These are phyloP conservation scores for Eurotiales sp. DNA, from an alignment of 2,329 filamentous ascomycete species.

Conservation along the genomic window DNA sequence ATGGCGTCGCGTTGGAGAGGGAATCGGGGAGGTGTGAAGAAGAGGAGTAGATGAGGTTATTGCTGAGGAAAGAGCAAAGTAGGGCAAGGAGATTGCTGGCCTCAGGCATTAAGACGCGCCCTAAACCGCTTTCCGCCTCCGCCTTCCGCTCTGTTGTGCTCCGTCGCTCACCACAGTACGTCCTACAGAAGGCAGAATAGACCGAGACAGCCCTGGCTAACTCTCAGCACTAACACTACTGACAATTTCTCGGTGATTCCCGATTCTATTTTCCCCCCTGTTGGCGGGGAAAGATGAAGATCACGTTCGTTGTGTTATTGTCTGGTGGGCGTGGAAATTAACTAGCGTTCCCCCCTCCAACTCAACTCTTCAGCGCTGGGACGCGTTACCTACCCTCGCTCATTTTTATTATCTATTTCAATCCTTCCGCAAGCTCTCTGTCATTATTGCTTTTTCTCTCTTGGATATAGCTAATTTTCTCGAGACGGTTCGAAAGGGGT, in stretches of 20 bases:
- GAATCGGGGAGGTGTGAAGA: neutral
- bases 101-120: no score
- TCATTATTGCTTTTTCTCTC: no score
- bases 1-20: neutral
- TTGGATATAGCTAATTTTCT: no score
- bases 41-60: neutral
- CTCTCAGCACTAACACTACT: no score
- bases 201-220: no score
- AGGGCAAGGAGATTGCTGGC: no score
- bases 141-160: neutral
- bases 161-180: no score
- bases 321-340: slow-evolving; percentile 8
- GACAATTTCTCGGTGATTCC: no score
- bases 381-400: neutral
- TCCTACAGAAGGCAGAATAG: no score
- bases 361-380: slow-evolving; percentile 1
- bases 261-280: no score
- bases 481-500: no score
- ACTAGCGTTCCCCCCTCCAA: slow-evolving; percentile 3
- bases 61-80: neutral
- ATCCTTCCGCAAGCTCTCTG: neutral
- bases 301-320: neutral
- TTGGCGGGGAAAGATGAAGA: no score
- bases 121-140: slow-evolving; percentile 1
- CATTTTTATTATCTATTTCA: neutral